Base-by-base conservation (phyloP, 768 basidiomycete species). In the Kwoniella botswanensis region DNA sequence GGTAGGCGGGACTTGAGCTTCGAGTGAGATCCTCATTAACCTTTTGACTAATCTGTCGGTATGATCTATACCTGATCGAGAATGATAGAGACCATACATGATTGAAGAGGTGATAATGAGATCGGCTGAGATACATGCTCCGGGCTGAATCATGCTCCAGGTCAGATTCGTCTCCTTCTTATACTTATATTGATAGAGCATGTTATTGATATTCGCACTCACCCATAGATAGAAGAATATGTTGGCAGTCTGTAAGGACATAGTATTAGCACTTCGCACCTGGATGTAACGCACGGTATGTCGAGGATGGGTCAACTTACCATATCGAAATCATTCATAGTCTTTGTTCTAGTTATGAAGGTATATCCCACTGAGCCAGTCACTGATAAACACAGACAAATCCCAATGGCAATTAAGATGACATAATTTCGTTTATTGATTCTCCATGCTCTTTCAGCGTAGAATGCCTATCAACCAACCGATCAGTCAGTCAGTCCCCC, bases 181-280 rank as follows among this genome's bases (percentile, higher is more conserved):
- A 58, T 58, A 18, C 7, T 6, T 9, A 35, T 35, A 35, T 35
- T 35, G 5, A 9, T 35, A 9, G 7, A 35, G 1, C 1, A 35
- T 35, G 1, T 35, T 35, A n/a, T 35, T 35, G 35, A 35, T 3
- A 9, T 35, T 35, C 35, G 6, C 24, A 46, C 65, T 66, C 29
- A 66, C 65, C 65, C 68, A 70, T 15, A 70, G 68, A 21, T 70
- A 70, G 63, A 70, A 70, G 58, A 70, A 70, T 43, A 60, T 21
- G 13, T 65, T 70, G 24, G 68, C 60, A n/a, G 17, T 57, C 68
- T 70, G 26, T 18, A 35, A 50, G 0, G 46, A 50, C 4, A 50
- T 50, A 4, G 7, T 4, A 35, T 35, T 35, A 35, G 35, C 35
- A 35, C 35, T 35, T 35, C 35, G 35, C 35, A 35, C 7, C 35